phyloP scores from a whole-genome alignment of 192 early-diverging fungal species.

The Haplosporangium gracile region DNA sequence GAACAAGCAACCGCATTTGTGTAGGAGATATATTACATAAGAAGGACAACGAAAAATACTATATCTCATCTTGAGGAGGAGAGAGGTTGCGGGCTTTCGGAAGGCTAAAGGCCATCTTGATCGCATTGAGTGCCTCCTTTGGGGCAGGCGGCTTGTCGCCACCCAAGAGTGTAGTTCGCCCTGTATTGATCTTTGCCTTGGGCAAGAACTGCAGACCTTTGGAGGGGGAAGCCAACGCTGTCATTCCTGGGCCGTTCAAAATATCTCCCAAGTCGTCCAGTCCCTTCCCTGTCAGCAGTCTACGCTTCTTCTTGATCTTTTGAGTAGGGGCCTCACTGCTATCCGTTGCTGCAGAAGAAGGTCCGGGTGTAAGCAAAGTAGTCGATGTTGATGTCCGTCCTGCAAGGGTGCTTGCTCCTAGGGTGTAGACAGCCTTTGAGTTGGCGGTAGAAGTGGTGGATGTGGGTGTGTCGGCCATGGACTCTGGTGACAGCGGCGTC shows the following conservation, averaged over 20 bases:
- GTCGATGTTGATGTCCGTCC: neutral
- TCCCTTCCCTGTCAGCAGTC: conserved; percentile 42
- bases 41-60: neutral
- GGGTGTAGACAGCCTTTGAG: too few relatives aligned
- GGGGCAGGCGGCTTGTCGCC: conserved; percentile 18
- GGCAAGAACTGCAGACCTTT: conserved; percentile 8
- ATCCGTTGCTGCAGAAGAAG: neutral
- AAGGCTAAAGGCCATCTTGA: conserved; percentile 43
- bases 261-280: conserved; percentile 46
- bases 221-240: conserved; percentile 19
- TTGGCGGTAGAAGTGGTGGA: neutral
- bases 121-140: conserved; percentile 40
- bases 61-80: neutral
- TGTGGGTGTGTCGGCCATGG: neutral
- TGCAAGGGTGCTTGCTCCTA: neutral
- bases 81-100: conserved; percentile 27
- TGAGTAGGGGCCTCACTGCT: neutral
- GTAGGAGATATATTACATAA: neutral
- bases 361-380: neutral
- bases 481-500: neutral
- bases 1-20: too few relatives aligned
- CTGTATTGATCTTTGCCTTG: neutral
- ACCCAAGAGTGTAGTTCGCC: neutral
- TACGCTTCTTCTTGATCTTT: conserved; percentile 52
- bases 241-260: conserved; percentile 39